Evolutionary conservation across 2,329 filamentous ascomycete species (phyloP), one percentile per base, ranked within the genome.

Genomic region (Neonectria coccinea): DNA sequence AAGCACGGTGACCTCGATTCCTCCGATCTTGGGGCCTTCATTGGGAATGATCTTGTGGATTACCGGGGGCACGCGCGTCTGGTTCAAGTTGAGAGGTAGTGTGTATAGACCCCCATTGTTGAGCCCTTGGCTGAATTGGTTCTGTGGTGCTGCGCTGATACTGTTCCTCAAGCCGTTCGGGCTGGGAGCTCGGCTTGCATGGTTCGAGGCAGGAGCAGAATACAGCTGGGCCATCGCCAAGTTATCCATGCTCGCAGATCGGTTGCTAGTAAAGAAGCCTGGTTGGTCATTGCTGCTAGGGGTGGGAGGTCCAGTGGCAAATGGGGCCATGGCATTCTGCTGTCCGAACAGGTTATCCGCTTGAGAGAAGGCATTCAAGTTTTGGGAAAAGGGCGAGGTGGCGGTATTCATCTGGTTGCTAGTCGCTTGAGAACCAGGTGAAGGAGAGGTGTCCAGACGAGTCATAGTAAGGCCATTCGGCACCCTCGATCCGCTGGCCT

Each of bases 1-100:
- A 9, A 97, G 83, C 60, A 96, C 87, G 0, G 92, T 95, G 3
- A 97, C 93, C 77, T 97, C 94, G 56, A 93, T 94, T 45, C 94
- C 94, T 64, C 94, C 94, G 39, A 88, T 88, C 63, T 90, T 92
- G 7, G 94, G 92, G 0, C 94, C 94, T 77, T 97, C 92, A 31
- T 86, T 86, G 0, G 94, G 94, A 39, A 96, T 92, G 66, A 97
- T 85, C 76, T 94, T 95, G 76, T 93, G 90, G 22, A 97, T 95
- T 18, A 90, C 87, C 2, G 86, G 82, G 11, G 79, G 76, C 1
- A 70, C 59, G 31, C 85, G 80, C n/a, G 84, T 80, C 47, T 84
- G 82, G 53, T 82, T 82, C 59, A 85, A 79, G 8, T 77, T 79
- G 29, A 88, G 75, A 29, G 86, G 82, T 33, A 87, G 78, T 20